Conservation (phyloP, 768 basidiomycete genomes). For the Mycena maculata region DNA sequence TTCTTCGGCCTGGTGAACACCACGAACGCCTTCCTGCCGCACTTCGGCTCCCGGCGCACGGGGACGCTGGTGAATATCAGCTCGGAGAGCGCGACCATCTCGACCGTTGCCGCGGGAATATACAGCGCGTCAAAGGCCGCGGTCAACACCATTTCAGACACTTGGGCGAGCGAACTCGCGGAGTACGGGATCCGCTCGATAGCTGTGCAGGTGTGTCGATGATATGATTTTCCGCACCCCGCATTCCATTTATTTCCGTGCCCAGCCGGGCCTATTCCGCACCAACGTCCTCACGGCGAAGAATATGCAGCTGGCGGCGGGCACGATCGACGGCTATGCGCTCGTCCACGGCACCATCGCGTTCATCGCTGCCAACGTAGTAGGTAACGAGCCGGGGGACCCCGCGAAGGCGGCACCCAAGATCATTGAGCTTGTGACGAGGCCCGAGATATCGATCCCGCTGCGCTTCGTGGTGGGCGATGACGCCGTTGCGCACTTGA, state of each 20-base stretch:
- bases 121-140: slow-evolving; percentile 10
- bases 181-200: slow-evolving; percentile 14
- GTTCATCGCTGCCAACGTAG: neutral
- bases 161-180: slow-evolving; percentile 8
- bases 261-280: slow-evolving; percentile 13
- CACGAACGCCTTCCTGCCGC: slow-evolving; percentile 6
- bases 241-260: too few species aligned
- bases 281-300: neutral
- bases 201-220: neutral
- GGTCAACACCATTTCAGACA: neutral
- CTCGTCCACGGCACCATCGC: neutral
- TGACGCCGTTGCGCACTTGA: neutral
- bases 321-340: slow-evolving; percentile 5
- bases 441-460: neutral
- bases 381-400: neutral
- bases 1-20: slow-evolving; percentile 12
- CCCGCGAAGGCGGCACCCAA: slow-evolving; percentile 12
- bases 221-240: too few species aligned
- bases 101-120: neutral
- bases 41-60: neutral
- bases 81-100: neutral
- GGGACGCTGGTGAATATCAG: slow-evolving; percentile 13
- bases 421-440: neutral
- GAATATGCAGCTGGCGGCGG: neutral
- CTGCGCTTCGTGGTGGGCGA: slow-evolving; percentile 8